phyloP scores from a whole-genome alignment of 352 stramenopile species.

The Globisporangium paddicum region DNA sequence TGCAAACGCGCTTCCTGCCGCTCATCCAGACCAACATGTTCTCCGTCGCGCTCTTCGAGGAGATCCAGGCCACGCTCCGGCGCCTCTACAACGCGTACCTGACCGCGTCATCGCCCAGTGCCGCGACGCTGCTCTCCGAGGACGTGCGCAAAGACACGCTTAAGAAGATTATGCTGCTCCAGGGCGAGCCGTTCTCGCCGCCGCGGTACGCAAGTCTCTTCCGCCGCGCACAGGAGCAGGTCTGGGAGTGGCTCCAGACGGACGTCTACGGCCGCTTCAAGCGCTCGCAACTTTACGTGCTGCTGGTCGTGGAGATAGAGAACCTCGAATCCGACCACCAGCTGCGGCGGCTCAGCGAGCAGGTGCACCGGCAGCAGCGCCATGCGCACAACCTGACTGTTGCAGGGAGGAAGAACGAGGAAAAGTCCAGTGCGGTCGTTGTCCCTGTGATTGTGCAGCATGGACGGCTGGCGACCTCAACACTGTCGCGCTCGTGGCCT shows the following conservation, averaged over 20 bases:
- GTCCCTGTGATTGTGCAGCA: slow-evolving; percentile 11
- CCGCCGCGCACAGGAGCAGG: slow-evolving; percentile 59
- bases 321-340: slow-evolving; percentile 61
- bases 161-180: slow-evolving; percentile 61
- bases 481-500: slow-evolving; percentile 3
- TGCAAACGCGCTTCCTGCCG: slow-evolving; percentile 66
- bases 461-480: not conserved
- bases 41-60: slow-evolving; percentile 68
- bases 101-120: slow-evolving; percentile 26
- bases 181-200: slow-evolving; percentile 72
- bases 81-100: slow-evolving; percentile 65
- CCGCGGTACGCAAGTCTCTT: slow-evolving; percentile 66
- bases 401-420: slow-evolving; percentile 3
- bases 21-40: slow-evolving; percentile 58
- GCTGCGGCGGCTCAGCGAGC: slow-evolving; percentile 56
- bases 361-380: slow-evolving; percentile 28
- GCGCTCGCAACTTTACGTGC: slow-evolving; percentile 55
- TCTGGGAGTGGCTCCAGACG: slow-evolving; percentile 65
- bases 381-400: slow-evolving; percentile 30
- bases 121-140: slow-evolving; percentile 39
- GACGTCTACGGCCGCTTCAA: slow-evolving; percentile 62
- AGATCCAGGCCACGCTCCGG: slow-evolving; percentile 60
- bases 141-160: slow-evolving; percentile 52
- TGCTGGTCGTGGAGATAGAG: slow-evolving; percentile 64
- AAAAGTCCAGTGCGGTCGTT: slow-evolving; percentile 31